Evolutionary conservation across 225 moss, liverwort and hornwort species (phyloP), one percentile per base, ranked within the genome.

Genomic region (Sphagnum tenellum): DNA sequence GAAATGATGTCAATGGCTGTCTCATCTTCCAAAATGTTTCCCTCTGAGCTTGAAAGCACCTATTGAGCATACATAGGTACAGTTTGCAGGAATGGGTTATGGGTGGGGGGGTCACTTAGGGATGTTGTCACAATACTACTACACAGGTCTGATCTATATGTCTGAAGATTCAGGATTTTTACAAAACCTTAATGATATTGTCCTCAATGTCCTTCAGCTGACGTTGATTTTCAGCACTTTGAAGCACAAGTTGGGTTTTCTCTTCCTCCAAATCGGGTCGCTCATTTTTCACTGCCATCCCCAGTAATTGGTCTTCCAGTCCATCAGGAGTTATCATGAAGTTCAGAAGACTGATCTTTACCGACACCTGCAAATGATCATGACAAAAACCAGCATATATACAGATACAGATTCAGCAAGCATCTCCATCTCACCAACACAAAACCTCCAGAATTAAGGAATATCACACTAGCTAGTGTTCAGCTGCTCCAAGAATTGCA

Each of bases 281-380:
- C 69, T 88, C 85, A 63, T 76, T 79, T 55, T 85, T 84, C 49
- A 88, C 88, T 12, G 88, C 88, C 84, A 88, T 88, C 55, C 88
- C 88, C 71, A 88, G 58, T 48, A 85, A 65, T 47, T 84, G 88
- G 76, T 88, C 88, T 68, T 88, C 88, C 66, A 88, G 70, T 48
- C 84, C 88, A 7, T 88, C 82, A n/a, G 82, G 84, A 57, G 88
- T 88, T 11, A 85, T 85, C 88, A 88, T 84, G 52, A 88, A 88
- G 69, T 84, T 88, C 62, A 88, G 75, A 61, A 88, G 79, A 63
- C 77, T 88, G 29, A 85, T 79, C 65, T 88, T 88, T 56, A 88
- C 88, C 14, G 79, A 82, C 13, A 84, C 73, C 88, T 88, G 81
- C 64, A 11, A 60, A 49, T 29, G 29, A 29, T 0, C 29, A 29